phyloP scores from a whole-genome alignment of 306 rosid species.

The Rosa chinensis region DNA sequence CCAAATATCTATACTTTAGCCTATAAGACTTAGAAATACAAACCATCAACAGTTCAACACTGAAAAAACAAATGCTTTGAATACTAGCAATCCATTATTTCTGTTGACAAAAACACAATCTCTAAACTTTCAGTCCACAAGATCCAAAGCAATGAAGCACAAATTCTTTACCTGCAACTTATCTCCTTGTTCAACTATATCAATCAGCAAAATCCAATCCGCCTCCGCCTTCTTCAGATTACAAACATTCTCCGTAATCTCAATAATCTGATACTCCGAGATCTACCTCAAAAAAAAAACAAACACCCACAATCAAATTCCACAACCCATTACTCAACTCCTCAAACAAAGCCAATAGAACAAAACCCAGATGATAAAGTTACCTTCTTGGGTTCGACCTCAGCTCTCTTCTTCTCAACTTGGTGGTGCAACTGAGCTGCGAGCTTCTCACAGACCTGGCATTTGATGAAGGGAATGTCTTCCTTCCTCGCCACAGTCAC shows the following conservation, averaged over 20 bases:
- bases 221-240: slow-evolving; percentile 89
- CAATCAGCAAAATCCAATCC: slow-evolving; percentile 90
- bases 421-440: slow-evolving; percentile 69
- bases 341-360: slow-evolving; percentile 10
- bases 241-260: slow-evolving; percentile 91
- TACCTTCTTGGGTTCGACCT: slow-evolving; percentile 88
- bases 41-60: neutral
- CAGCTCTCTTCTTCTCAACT: slow-evolving; percentile 67
- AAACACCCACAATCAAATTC: slow-evolving; percentile 18
- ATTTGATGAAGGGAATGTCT: slow-evolving; percentile 76
- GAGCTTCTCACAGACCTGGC: slow-evolving; percentile 89
- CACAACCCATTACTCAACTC: slow-evolving; percentile 12
- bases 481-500: slow-evolving; percentile 67
- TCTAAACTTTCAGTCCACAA: neutral
- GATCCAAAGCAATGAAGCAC: slow-evolving; percentile 7
- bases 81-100: neutral
- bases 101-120: neutral
- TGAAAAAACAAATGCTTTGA: neutral
- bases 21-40: neutral
- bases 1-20: neutral
- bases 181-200: slow-evolving; percentile 77
- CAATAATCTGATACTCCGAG: slow-evolving; percentile 88
- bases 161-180: slow-evolving; percentile 58
- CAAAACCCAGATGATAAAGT: slow-evolving; percentile 17
- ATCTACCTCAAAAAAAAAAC: slow-evolving; percentile 42